Base-by-base conservation (phyloP, 176 grass and related monocot species). In the Juncus inflexus region DNA sequence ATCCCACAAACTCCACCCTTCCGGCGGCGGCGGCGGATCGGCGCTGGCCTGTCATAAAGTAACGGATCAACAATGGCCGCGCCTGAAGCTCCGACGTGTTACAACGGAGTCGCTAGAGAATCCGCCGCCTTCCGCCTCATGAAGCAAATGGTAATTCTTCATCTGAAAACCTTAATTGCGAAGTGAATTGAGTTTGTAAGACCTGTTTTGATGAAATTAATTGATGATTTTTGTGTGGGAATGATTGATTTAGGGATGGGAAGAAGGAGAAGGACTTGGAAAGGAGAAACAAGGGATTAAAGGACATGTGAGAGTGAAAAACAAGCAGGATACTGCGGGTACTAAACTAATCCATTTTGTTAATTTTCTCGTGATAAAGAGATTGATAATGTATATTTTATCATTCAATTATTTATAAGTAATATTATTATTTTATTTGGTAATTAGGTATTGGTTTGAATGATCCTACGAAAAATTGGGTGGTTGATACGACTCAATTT, bases 221-320 rank as follows among this genome's bases (percentile, higher is more conserved):
- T 66, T 66, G 14, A 4, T 45, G 42, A 4, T 68, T 39, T 4
- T 54, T 68, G 10, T 12, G 50, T 55, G 13, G 37, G 3, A 54
- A 67, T 37, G n/a, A 43, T 61, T 67, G 5, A 47, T 50, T 3
- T 63, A 99, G 85, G 94, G 88, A 66, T 99, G 94, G 94, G 88
- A 99, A 80, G 94, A 99, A 84, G 94, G 88, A 73, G 88, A 99
- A 86, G 94, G 94, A 57, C 88, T 99, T 69, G 94, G 94, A 45
- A 99, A 99, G 86, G 94, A 99, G 40, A 99, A 92, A 35, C 94
- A 99, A 70, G 94, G 94, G 8, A 92, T 99, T 55, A 99, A 92
- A 60, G 88, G 88, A 19, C 73, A 92, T 42, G 86, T 99, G 65
- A 86, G 85, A 67, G 94, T 99, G 55, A 92, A 86, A 76, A 91